phyloP scores from a whole-genome alignment of 768 basidiomycete genomes.

The Dentipellis fragilis region DNA sequence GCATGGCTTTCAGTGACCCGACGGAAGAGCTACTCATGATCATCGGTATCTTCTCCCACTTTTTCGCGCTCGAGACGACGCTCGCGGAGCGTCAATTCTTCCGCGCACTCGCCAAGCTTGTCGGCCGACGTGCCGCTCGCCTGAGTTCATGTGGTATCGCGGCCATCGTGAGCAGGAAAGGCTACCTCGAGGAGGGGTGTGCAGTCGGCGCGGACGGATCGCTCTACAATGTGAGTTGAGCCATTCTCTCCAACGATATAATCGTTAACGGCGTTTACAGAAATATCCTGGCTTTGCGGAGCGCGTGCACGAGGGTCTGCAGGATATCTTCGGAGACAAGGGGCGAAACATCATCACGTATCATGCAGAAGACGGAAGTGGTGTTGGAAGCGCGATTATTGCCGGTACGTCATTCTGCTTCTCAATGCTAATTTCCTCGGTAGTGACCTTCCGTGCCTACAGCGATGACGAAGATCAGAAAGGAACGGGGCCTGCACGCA shows the following conservation, averaged over 20 bases:
- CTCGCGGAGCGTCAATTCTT: constrained; percentile 96
- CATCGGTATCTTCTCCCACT: constrained; percentile 95
- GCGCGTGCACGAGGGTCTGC: constrained; percentile 82
- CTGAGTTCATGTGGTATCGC: constrained; percentile 94
- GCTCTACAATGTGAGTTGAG: constrained; percentile 74
- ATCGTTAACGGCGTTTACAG: constrained; percentile 27
- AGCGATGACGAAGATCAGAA: constrained; percentile 89
- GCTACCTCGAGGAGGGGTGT: constrained; percentile 85
- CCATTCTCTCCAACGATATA: background rate
- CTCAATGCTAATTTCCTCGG: no score
- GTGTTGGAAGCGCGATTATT: constrained; percentile 95
- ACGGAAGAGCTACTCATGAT: constrained; percentile 96
- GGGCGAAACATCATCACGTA: constrained; percentile 74
- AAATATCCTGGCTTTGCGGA: constrained; percentile 98
- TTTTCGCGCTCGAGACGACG: constrained; percentile 94
- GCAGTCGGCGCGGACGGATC: constrained; percentile 87
- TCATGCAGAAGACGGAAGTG: constrained; percentile 86
- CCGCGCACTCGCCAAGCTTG: constrained; percentile 83
- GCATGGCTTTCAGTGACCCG: constrained; percentile 51
- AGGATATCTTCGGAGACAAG: constrained; percentile 94
- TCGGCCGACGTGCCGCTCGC: constrained; percentile 83
- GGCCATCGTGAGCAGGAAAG: constrained; percentile 92
- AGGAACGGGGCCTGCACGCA: constrained; percentile 49
- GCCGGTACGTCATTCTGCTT: constrained; percentile 43
- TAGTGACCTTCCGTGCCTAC: background rate